These are phyloP conservation scores for Orobanche coerulescens DNA, from an alignment of 257 asterid species.

Conservation along the genomic window DNA sequence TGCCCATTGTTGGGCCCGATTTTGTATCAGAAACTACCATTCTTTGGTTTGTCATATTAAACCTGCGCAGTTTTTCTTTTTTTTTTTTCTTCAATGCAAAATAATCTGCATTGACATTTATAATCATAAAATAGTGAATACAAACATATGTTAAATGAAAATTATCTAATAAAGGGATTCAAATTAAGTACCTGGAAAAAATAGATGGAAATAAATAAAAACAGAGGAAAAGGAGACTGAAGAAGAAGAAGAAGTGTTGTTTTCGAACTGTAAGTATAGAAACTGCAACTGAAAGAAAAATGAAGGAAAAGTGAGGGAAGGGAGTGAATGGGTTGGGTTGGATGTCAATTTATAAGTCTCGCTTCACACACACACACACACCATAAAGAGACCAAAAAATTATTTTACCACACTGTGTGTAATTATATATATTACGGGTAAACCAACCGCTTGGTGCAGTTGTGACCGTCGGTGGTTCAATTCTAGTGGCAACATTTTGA, in stretches of 20 bases:
- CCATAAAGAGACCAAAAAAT: not conserved
- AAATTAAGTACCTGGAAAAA: slow-evolving; percentile 21
- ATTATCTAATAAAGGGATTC: not conserved
- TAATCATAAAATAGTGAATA: not conserved
- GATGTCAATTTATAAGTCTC: slow-evolving; percentile 44
- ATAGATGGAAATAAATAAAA: slow-evolving; percentile 26
- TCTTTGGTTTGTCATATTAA: slow-evolving; percentile 39
- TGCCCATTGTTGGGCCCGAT: slow-evolving; percentile 27
- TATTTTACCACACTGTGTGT: not conserved
- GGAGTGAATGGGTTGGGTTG: not conserved
- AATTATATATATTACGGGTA: no score
- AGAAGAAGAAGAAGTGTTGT: not conserved
- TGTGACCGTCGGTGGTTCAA: no score
- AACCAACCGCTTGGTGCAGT: no score
- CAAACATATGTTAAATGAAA: not conserved
- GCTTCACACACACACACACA: no score
- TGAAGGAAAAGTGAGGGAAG: not conserved
- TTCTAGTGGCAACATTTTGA: no score
- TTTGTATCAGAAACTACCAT: slow-evolving; percentile 35
- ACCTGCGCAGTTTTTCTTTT: not conserved
- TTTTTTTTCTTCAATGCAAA: not conserved
- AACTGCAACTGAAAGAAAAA: slow-evolving; percentile 2
- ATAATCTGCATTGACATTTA: slow-evolving; percentile 25
- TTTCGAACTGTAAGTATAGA: not conserved
- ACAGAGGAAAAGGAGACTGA: not conserved